These are phyloP conservation scores for Agarophyton chilense DNA, from an alignment of 23 red algal species.

Conservation along the genomic window DNA sequence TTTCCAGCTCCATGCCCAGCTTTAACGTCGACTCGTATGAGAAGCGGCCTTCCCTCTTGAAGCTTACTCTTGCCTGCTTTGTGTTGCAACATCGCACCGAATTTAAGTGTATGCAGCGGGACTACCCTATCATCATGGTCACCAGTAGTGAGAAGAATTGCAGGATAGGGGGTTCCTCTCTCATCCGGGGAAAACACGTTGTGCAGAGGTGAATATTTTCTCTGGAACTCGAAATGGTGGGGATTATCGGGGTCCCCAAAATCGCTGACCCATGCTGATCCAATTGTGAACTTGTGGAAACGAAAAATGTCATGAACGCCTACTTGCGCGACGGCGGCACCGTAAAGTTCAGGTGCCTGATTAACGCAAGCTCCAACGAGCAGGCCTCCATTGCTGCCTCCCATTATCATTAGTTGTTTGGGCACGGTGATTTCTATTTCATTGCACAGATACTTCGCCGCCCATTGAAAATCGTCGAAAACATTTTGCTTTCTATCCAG, in stretches of 20 bases:
- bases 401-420: slow-evolving; percentile 68
- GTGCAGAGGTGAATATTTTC: slow-evolving; percentile 76
- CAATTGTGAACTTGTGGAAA: slow-evolving; percentile 77
- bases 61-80: slow-evolving; percentile 36
- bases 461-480: slow-evolving; percentile 82
- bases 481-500: slow-evolving; percentile 70
- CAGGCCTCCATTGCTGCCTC: slow-evolving; percentile 81
- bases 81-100: slow-evolving; percentile 60
- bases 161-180: slow-evolving; percentile 61
- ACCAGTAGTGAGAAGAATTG: slow-evolving; percentile 71
- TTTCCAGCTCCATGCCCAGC: slow-evolving; percentile 88
- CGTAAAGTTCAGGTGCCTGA: slow-evolving; percentile 78
- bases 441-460: slow-evolving; percentile 55
- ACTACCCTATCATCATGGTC: slow-evolving; percentile 81
- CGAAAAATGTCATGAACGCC: slow-evolving; percentile 78
- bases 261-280: slow-evolving; percentile 76
- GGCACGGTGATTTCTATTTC: slow-evolving; percentile 43
- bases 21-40: slow-evolving; percentile 76
- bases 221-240: slow-evolving; percentile 67
- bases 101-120: slow-evolving; percentile 74
- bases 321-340: slow-evolving; percentile 77
- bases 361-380: slow-evolving; percentile 84
- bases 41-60: slow-evolving; percentile 50
- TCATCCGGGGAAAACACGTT: slow-evolving; percentile 75
- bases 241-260: slow-evolving; percentile 76